Evolutionary conservation across 148 eudicot genomes (phyloP), one percentile per base, ranked within the genome.

Genomic region (Cornus florida): DNA sequence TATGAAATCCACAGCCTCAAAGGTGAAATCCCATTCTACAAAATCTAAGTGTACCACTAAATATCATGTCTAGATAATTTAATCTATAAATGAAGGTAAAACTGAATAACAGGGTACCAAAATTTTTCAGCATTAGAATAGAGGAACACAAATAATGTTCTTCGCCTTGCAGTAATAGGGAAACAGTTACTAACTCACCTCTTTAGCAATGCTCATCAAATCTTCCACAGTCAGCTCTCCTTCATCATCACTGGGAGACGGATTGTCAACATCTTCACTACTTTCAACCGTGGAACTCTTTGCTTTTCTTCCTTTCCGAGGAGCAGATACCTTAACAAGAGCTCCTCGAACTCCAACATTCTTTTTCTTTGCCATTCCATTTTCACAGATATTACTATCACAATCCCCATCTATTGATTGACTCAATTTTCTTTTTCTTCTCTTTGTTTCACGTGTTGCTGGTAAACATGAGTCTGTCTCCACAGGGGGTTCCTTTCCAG

Each of bases 171-270:
- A 71, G 23, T 67, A 22, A 60, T 2, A 10, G 31, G 67, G 78
- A 77, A 79, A 69, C 50, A 24, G 43, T 17, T 60, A 41, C 10
- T 16, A 43, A 38, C 67, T 13, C 24, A 91, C 97, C 97, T 93
- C 95, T 80, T 92, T 77, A 3, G 97, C 97, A 78, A 93, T 88
- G 89, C 88, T 89, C 73, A 91, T 75, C 38, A 93, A 84, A 86
- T 92, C 97, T 74, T 92, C 94, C 81, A 92, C 74, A 0, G 92
- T 90, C 74, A 93, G 81, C 76, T 90, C 89, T 43, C 75, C 84
- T 75, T 83, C 95, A 72, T 88, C 94, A 84, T 90, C 92, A 81
- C 75, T 83, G 2, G 73, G 48, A 75, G 79, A 71, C 16, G 69
- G 78, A 77, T 67, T 84, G 71, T 76, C 81, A 77, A 57, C 77